Evolutionary conservation across 768 basidiomycete genomes (phyloP), one percentile per base, ranked within the genome.

Genomic region (Paxillus ammoniavirescens): DNA sequence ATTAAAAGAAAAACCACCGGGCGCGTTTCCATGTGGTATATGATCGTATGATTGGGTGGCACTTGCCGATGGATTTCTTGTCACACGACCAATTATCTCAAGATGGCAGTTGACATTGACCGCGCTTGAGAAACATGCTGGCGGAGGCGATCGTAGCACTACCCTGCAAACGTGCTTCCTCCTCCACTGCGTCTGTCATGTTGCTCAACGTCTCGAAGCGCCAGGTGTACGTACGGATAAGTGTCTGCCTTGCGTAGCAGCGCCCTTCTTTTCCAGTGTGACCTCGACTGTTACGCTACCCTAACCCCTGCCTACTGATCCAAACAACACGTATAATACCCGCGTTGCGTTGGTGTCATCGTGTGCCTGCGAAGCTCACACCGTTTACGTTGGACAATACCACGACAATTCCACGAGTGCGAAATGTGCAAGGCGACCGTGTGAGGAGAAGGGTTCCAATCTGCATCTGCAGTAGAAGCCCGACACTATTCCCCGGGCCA

Each of bases 301-400:
- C 21, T 21, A 21, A 21, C 30, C 58, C 58, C 23, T 62, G 21
- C 43, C 84, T 75, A 49, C 84, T 80, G 59, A 91, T 88, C 82
- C 84, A 91, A 30, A 83, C 81, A 33, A 81, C 83, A 26, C 60
- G 68, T 23, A 91, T 62, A 0, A n/a, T n/a, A n/a, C n/a, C 82
- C 82, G n/a, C 81, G 69, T 61, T 72, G 66, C 56, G 72, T 78
- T 74, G 56, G 87, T 80, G 62, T 91, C 89, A 56, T 89, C 86
- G 18, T 0, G 87, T 89, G 57, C 76, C 70, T 3, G 77, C 71
- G 63, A 89, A 88, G 31, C 86, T 85, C 21, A 60, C 64, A 52
- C 77, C 77, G 58, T 91, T 89, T 62, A 91, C 83, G 67, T 91
- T 91, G 59, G 87, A 89, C 37, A 91, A 76, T 5, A 89, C 85